Conservation (phyloP, 1,139 yeast species). For the Pichia sp. region DNA sequence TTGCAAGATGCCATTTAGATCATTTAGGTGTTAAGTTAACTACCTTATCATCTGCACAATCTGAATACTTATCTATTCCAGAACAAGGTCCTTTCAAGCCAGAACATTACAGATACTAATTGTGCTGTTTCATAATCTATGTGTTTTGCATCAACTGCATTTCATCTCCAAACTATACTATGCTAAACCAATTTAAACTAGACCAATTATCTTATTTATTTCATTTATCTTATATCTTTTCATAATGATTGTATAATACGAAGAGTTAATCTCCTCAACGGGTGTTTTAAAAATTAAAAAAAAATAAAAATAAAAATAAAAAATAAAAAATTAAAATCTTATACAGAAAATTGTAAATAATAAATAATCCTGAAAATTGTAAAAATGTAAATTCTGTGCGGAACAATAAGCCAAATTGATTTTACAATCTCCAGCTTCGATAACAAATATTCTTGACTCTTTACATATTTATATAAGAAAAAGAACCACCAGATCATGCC, state of each 20-base stretch:
- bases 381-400: too few relatives aligned
- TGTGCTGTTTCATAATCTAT: slow-evolving; percentile 5
- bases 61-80: slow-evolving; percentile 94
- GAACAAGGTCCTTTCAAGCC: slow-evolving; percentile 97
- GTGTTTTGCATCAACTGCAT: slow-evolving; percentile 29
- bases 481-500: neutral
- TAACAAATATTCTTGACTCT: neutral
- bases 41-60: slow-evolving; percentile 70
- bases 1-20: slow-evolving; percentile 93
- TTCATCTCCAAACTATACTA: neutral
- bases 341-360: too few relatives aligned
- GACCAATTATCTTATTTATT: neutral
- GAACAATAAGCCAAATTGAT: too few relatives aligned
- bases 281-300: slow-evolving; percentile 10
- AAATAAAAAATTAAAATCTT: too few relatives aligned
- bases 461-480: neutral
- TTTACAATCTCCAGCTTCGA: neutral
- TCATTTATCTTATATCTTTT: slow-evolving; percentile 7
- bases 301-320: too few relatives aligned
- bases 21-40: slow-evolving; percentile 93
- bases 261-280: slow-evolving; percentile 26
- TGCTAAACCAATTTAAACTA: neutral
- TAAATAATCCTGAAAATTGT: neutral
- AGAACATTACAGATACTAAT: slow-evolving; percentile 95
- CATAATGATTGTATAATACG: slow-evolving; percentile 14